Evolutionary conservation across 345 rosid species (phyloP).

Genomic region (Lagerstroemia speciosa): DNA sequence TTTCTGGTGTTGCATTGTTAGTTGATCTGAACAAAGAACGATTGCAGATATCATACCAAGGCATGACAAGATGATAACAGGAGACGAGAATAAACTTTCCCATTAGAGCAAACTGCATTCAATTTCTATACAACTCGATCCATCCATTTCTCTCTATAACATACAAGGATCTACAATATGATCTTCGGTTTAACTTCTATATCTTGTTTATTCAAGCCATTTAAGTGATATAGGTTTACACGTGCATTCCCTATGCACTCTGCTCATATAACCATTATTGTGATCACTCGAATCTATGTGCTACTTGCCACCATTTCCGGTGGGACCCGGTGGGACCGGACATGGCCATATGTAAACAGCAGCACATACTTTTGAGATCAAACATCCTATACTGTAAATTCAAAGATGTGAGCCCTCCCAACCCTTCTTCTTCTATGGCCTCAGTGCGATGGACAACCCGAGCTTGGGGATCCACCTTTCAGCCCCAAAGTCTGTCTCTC

Average conservation of each 20-base stretch:
- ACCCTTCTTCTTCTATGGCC: slow-evolving; percentile 14
- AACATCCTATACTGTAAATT: too few relatives aligned
- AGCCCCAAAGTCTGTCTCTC: slow-evolving; percentile 29
- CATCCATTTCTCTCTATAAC: too few relatives aligned
- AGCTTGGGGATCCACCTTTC: slow-evolving; percentile 25
- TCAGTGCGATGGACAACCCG: slow-evolving; percentile 33
- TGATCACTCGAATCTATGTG: background rate
- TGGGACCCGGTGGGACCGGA: background rate
- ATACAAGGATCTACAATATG: background rate
- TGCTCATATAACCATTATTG: background rate
- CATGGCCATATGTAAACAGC: too few relatives aligned
- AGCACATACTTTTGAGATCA: too few relatives aligned
- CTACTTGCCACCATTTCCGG: background rate
- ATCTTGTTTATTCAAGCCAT: background rate
- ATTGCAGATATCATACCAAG: background rate
- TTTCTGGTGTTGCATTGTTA: background rate
- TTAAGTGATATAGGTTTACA: too few relatives aligned
- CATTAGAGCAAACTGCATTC: background rate
- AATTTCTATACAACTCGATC: background rate
- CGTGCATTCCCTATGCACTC: background rate
- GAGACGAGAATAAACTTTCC: background rate
- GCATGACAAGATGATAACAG: background rate
- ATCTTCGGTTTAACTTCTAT: background rate
- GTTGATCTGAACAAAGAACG: background rate
- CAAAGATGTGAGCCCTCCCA: background rate